Conservation (phyloP, 306 rosid genomes). For the Crataegus laevigata region DNA sequence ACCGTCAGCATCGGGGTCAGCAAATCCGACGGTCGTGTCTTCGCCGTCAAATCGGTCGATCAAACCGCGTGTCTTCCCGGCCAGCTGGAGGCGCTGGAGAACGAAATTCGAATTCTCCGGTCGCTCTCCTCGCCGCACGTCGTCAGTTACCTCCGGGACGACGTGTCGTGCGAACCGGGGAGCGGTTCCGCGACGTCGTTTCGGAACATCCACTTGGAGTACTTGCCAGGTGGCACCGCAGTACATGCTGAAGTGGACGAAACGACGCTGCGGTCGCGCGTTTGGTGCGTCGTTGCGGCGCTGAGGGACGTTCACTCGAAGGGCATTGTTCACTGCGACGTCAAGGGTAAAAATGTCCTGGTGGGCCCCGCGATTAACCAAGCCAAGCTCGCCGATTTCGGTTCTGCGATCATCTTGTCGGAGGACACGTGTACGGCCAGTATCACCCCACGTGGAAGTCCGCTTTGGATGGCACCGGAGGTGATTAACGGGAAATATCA, state of each 20-base stretch:
- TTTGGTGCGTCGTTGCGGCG: constrained; percentile 65
- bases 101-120: constrained; percentile 58
- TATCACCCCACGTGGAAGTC: constrained; percentile 63
- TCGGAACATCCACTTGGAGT: constrained; percentile 72
- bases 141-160: constrained; percentile 51
- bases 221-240: constrained; percentile 70
- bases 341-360: constrained; percentile 67
- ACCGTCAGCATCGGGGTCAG: constrained; percentile 46
- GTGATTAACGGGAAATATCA: constrained; percentile 62
- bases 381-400: constrained; percentile 75
- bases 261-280: constrained; percentile 32
- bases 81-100: constrained; percentile 56
- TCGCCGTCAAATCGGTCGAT: constrained; percentile 84
- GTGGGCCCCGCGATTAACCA: constrained; percentile 16
- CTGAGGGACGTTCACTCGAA: constrained; percentile 43
- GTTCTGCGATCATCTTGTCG: constrained; percentile 38
- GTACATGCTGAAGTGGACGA: constrained; percentile 49
- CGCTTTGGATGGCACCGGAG: constrained; percentile 99
- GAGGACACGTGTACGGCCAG: background rate
- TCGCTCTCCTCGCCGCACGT: constrained; percentile 53
- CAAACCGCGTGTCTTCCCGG: constrained; percentile 7
- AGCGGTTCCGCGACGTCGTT: constrained; percentile 22
- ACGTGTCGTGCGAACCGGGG: constrained; percentile 33
- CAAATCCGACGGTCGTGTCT: constrained; percentile 34
- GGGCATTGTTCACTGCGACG: constrained; percentile 80